Conservation (phyloP, 106 monocot species). For the Ottelia alismoides region DNA sequence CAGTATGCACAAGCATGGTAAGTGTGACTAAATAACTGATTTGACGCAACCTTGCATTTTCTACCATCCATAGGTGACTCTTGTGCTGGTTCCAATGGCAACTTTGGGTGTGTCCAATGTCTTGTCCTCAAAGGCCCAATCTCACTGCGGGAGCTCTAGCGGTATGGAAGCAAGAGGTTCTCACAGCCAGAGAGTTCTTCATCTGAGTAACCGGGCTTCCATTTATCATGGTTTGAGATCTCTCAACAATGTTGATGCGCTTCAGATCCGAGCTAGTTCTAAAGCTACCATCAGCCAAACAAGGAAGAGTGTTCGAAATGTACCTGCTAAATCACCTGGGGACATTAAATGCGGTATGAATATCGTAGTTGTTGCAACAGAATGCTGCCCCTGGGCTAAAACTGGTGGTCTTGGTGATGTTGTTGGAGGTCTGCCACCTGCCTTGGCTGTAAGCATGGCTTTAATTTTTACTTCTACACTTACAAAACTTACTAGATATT, state of each 20-base stretch:
- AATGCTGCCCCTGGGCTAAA: constrained; percentile 83
- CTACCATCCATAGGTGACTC: no score
- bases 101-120: constrained; percentile 19
- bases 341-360: constrained; percentile 13
- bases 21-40: no score
- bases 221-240: constrained; percentile 37
- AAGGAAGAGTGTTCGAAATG: neutral
- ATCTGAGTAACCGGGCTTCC: constrained; percentile 13
- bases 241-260: constrained; percentile 24
- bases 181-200: constrained; percentile 3
- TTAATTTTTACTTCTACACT: neutral
- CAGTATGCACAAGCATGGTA: no score
- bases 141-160: constrained; percentile 9
- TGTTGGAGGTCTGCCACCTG: constrained; percentile 78
- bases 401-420: constrained; percentile 96
- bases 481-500: no score
- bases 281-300: constrained; percentile 10
- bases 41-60: no score
- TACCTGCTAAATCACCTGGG: neutral
- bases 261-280: constrained; percentile 16
- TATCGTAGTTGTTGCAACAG: constrained; percentile 37
- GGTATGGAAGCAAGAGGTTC: constrained; percentile 22
- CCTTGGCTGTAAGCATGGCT: constrained; percentile 44
- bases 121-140: constrained; percentile 8
- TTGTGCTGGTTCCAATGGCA: no score